These are phyloP conservation scores for Fusarium pininemorale DNA, from an alignment of 2,329 filamentous ascomycete genomes.

Conservation along the genomic window DNA sequence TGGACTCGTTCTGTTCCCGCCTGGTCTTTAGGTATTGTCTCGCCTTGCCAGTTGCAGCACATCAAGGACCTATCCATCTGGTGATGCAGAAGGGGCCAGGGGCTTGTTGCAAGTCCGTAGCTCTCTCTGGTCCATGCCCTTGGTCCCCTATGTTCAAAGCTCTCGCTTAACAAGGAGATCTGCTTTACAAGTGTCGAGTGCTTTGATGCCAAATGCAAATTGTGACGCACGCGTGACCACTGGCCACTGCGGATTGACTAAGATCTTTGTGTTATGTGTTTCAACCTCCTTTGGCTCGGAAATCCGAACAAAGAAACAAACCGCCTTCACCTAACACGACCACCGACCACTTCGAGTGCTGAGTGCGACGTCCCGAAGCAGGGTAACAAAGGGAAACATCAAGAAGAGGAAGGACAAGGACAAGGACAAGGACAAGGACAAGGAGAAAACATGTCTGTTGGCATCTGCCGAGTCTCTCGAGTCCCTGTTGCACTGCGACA, in stretches of 20 bases:
- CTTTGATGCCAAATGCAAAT: slow-evolving; percentile 38
- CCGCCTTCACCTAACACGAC: background rate
- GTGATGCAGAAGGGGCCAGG: slow-evolving; percentile 5
- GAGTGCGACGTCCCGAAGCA: background rate
- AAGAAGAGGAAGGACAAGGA: background rate
- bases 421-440: background rate
- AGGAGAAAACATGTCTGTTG: background rate
- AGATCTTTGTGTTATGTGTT: slow-evolving; percentile 21
- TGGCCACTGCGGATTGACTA: background rate
- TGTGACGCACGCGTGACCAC: slow-evolving; percentile 36
- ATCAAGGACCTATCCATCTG: slow-evolving; percentile 12
- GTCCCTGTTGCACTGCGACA: background rate
- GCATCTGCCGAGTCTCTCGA: background rate
- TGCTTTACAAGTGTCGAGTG: background rate
- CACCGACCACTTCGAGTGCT: background rate
- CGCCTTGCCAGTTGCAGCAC: slow-evolving; percentile 1
- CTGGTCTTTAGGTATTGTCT: background rate
- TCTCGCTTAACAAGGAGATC: slow-evolving; percentile 8
- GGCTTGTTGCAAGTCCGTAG: slow-evolving; percentile 1
- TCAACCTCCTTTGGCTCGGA: background rate
- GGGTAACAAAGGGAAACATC: background rate
- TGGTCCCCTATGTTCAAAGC: slow-evolving; percentile 1
- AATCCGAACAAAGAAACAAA: background rate
- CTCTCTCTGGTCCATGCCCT: slow-evolving; percentile 13
- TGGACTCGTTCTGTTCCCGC: slow-evolving; percentile 8